Base-by-base conservation (phyloP, 352 stramenopile genomes). In the Pythium sukuiense region DNA sequence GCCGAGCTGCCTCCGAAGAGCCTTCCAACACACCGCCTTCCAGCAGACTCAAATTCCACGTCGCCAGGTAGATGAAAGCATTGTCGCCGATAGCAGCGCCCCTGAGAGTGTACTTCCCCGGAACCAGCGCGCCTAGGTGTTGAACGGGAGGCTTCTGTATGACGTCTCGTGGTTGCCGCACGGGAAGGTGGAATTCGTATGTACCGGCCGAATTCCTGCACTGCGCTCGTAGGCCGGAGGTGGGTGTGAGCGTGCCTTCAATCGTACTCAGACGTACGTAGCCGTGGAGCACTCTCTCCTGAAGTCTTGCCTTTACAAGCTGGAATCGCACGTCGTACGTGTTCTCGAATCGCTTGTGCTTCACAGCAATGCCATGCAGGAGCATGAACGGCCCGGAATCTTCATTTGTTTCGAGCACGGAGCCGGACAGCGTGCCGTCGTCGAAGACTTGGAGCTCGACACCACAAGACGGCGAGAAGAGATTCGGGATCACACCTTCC, bases 271-370 rank as follows among this genome's bases (percentile, higher is more conserved):
- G 20, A 24, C 20, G 20, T 0, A 24, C 20, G 20, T 24, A 24
- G 20, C 20, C 20, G 20, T 24, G 20, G 20, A 24, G 20, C 20
- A 24, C 20, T 24, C 20, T 24, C 20, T 24, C 20, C 20, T 24
- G 20, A 24, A 24, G 20, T 24, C 20, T 24, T 24, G 20, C 20
- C 20, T 24, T 49, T 13, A n/a, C n/a, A 20, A 60, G 12, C 37
- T 60, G 55, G 24, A 60, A 60, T 33, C 27, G 49, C 49, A 56
- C 49, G 49, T 56, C 39, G 45, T 53, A 53, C n/a, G 6, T 7
- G 8, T 53, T 13, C 6, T n/a, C 26, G 20, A 24, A 46, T 59
- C n/a, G 26, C 18, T 18, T 7, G 9, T 30, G 20, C 20, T 24
- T 24, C 20, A 24, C 20, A 29, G 46, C 46, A 5, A 18, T 13